Conservation (phyloP, 176 grass and related monocot species). For the Guadua angustifolia region DNA sequence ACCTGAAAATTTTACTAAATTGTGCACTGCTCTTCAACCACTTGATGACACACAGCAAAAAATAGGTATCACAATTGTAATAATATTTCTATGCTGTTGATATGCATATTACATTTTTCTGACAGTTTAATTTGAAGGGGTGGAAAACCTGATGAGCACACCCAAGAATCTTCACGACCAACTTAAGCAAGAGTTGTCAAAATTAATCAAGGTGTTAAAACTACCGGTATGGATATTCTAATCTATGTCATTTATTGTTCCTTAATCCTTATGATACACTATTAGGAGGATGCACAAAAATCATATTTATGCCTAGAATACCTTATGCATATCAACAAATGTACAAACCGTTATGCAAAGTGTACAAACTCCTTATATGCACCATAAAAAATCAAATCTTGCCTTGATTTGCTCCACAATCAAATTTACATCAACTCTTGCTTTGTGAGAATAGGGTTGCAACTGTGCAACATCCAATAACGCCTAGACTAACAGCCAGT, state of each 20-base stretch:
- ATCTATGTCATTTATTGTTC: constrained; percentile 7
- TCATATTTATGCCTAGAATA: constrained; percentile 6
- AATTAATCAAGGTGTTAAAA: constrained; percentile 57
- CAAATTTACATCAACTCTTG: not conserved
- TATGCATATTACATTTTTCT: constrained; percentile 37
- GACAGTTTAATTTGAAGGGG: constrained; percentile 46
- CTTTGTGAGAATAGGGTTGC: not conserved
- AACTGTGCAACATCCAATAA: not conserved
- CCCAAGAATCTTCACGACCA: constrained; percentile 65
- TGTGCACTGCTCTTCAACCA: constrained; percentile 19
- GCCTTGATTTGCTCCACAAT: not conserved
- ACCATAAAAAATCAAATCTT: constrained; percentile 11
- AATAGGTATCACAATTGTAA: constrained; percentile 34
- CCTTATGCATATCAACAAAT: not conserved
- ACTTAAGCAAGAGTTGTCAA: constrained; percentile 66
- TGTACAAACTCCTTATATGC: not conserved
- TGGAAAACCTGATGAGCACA: constrained; percentile 48
- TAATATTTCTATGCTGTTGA: constrained; percentile 17
- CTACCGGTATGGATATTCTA: constrained; percentile 62
- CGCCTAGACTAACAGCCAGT: not conserved
- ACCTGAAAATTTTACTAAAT: constrained; percentile 38
- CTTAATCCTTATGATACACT: constrained; percentile 9
- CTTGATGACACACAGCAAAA: constrained; percentile 11
- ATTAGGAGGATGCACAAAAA: not conserved
- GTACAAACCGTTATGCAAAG: not conserved